Base-by-base conservation (phyloP, 345 rosid genomes). In the Syzygium aromaticum region DNA sequence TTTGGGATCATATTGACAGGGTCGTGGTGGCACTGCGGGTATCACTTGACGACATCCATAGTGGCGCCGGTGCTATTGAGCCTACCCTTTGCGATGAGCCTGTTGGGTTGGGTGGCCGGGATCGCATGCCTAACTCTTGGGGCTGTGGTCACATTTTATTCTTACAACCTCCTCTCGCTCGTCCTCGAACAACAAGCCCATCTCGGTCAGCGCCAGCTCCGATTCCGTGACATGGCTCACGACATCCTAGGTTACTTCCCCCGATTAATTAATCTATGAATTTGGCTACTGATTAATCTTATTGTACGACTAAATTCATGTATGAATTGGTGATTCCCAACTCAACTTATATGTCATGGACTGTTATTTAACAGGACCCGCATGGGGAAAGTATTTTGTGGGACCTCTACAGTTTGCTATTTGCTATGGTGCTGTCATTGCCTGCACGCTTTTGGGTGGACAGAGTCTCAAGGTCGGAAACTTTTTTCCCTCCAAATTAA, bases 371-470 rank as follows among this genome's bases (percentile, higher is more conserved):
- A 51, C 90, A 94, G 96, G 96, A 67, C 94, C 93, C 5, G 87
- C 89, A 73, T 93, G 96, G 96, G 92, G 93, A 52, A 93, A 89
- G 22, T 93, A 85, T 67, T 84, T 91, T 49, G 94, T 94, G 11
- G 96, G 93, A 38, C 94, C 94, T 53, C 91, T 94, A 54, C 95
- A 94, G 57, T 87, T 94, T 52, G 87, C 90, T 5, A 89, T 93
- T 63, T 94, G 95, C 90, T 93, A 91, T 88, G 95, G 93, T 73
- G 91, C 94, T 21, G 96, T 92, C 3, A 92, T 92, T 84, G 86
- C 46, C 17, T 84, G 92, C 17, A 86, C 54, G 52, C 91, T 93
- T 61, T 90, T 93, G 56, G 96, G 94, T 52, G 95, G 95, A 25
- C 95, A 94, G 84, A 91, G 92, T 73, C 93, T 94, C 86, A 92